Evolutionary conservation across 176 grass and related monocot species (phyloP).

Genomic region (Calamus simplicifolius): DNA sequence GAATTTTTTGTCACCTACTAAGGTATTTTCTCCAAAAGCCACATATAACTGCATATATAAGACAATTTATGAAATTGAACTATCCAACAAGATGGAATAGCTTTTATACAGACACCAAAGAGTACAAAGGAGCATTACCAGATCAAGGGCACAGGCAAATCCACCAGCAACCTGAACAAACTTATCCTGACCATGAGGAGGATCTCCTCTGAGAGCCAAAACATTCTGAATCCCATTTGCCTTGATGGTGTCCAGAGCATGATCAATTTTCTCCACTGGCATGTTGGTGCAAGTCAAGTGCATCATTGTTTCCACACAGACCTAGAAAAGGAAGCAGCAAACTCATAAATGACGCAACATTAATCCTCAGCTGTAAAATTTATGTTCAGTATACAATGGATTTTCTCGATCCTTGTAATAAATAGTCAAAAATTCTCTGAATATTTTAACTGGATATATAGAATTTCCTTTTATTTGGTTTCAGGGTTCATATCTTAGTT

Average conservation of each 20-base stretch:
- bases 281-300: constrained; percentile 93
- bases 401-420: too few relatives aligned
- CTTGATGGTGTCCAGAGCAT: constrained; percentile 72
- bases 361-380: too few relatives aligned
- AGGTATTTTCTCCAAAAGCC: not conserved
- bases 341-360: constrained; percentile 1
- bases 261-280: constrained; percentile 81
- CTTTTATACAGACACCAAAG: not conserved
- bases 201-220: constrained; percentile 79
- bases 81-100: too few relatives aligned
- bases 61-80: too few relatives aligned
- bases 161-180: constrained; percentile 79
- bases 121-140: constrained; percentile 32
- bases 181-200: constrained; percentile 76
- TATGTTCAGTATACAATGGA: too few relatives aligned
- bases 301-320: constrained; percentile 95
- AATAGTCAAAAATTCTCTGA: too few relatives aligned
- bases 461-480: too few relatives aligned
- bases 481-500: too few relatives aligned
- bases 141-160: constrained; percentile 79
- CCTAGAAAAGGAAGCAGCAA: constrained; percentile 25
- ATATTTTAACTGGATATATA: too few relatives aligned
- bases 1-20: too few relatives aligned
- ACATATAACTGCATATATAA: not conserved
- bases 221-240: constrained; percentile 91